Conservation (phyloP, 2,329 filamentous ascomycete species). For the Delphinella strobiligena region DNA sequence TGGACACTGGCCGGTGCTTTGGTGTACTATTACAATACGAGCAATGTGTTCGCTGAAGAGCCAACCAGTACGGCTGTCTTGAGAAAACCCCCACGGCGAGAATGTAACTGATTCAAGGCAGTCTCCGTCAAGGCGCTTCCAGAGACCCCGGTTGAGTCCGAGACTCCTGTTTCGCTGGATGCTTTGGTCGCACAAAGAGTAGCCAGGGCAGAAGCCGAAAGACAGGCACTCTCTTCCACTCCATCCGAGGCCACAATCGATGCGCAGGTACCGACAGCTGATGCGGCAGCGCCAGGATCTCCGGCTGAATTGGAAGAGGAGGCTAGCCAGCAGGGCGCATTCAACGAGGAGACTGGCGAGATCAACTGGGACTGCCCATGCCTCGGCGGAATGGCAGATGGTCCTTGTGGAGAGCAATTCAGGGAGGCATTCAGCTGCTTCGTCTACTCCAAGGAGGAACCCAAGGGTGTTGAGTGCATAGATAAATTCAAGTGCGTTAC, state of each 20-base stretch:
- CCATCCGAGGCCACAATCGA: constrained; percentile 8
- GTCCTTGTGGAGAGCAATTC: constrained; percentile 92
- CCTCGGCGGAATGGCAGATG: constrained; percentile 90
- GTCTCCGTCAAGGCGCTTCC: constrained; percentile 23
- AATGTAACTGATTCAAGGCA: constrained; percentile 12
- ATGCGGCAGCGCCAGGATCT: constrained; percentile 23
- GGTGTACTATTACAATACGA: constrained; percentile 92
- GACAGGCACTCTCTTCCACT: constrained; percentile 12
- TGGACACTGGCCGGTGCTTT: constrained; percentile 65
- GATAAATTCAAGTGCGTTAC: constrained; percentile 82
- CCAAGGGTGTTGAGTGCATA: constrained; percentile 95
- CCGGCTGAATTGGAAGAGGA: constrained; percentile 61
- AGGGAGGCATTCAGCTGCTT: constrained; percentile 96
- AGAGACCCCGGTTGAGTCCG: constrained; percentile 28
- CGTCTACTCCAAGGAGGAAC: constrained; percentile 86
- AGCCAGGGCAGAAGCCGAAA: constrained; percentile 20
- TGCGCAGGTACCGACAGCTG: constrained; percentile 10
- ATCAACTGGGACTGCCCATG: constrained; percentile 99
- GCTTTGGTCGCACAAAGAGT: constrained; percentile 30
- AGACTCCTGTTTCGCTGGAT: constrained; percentile 33
- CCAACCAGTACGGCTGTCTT: constrained; percentile 49
- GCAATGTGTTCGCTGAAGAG: constrained; percentile 75
- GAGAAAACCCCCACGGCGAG: neutral
- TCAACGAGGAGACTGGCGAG: constrained; percentile 96
- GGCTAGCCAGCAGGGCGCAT: constrained; percentile 77